Evolutionary conservation across 2,329 filamentous ascomycete genomes (phyloP), one percentile per base, ranked within the genome.

Genomic region (Hypoxylon sp.): DNA sequence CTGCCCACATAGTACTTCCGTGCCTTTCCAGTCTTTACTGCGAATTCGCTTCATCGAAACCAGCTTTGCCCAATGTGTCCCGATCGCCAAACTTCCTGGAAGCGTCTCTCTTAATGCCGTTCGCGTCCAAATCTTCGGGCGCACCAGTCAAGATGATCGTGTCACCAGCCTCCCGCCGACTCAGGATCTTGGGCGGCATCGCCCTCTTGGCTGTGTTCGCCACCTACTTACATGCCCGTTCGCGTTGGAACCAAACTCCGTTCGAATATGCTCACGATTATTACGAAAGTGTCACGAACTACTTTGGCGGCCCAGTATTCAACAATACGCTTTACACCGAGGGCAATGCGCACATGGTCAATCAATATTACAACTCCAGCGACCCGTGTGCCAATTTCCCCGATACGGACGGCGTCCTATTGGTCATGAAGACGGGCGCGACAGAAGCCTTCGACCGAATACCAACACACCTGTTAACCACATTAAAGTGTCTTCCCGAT

Each of bases 361-460:
- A 77, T 22, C 70, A 75, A 46, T 76, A 76, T 38, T 79, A 76
- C 55, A 79, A 80, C 68, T 78, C 79, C 38, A 77, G 71, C 63
- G 67, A 71, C 14, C 73, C 76, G 1, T 85, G 83, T 70, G 73
- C 76, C 44, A 75, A 75, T 61, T 81, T 84, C 53, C 81, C 81
- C 9, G 70, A 79, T 56, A 79, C 79, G 36, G 76, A 81, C 28
- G 79, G 80, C 63, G 78, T 85, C 45, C 78, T 83, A 30, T 75
- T 88, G 26, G 80, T 88, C 59, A 83, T 89, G 78, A 88, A 88
- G 76, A 88, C 86, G 1, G 85, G 86, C 46, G 84, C 85, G 2
- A 86, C 84, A 44, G 85, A 87, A 71, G 78, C 82, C 11, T 84
- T 80, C 69, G 80, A 84, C 24, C 84, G 84, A 66, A 74, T 89